Conservation (phyloP, 495 filamentous ascomycete genomes). For the Penicillium pulvis region DNA sequence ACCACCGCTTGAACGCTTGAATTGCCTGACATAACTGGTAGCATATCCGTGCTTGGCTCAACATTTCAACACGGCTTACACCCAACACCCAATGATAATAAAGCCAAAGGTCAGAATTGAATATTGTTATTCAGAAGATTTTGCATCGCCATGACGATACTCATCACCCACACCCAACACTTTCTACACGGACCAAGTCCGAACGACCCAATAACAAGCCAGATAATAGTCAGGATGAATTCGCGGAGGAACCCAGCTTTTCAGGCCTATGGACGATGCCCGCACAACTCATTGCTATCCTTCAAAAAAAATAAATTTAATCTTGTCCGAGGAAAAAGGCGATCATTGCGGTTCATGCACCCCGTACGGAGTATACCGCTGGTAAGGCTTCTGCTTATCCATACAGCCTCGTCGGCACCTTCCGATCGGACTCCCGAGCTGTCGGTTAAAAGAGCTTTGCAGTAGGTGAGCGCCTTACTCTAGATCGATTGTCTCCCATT, state of each 20-base stretch:
- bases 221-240: slow-evolving; percentile 3
- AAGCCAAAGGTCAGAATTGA: neutral
- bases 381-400: neutral
- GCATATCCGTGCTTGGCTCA: neutral
- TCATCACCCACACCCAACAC: neutral
- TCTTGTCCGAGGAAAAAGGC: neutral
- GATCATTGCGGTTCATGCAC: neutral
- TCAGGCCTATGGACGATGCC: neutral
- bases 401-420: neutral
- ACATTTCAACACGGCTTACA: neutral
- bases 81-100: neutral
- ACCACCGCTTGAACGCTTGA: neutral
- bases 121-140: neutral
- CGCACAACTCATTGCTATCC: neutral
- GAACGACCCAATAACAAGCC: slow-evolving; percentile 2
- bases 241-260: neutral
- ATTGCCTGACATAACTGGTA: neutral
- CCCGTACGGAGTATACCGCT: neutral
- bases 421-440: neutral
- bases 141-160: neutral
- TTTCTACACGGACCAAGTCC: slow-evolving; percentile 1
- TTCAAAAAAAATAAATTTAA: neutral
- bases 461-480: neutral
- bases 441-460: neutral
- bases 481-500: neutral